Conservation (phyloP, 768 basidiomycete genomes). For the Leccinum ochraceum region DNA sequence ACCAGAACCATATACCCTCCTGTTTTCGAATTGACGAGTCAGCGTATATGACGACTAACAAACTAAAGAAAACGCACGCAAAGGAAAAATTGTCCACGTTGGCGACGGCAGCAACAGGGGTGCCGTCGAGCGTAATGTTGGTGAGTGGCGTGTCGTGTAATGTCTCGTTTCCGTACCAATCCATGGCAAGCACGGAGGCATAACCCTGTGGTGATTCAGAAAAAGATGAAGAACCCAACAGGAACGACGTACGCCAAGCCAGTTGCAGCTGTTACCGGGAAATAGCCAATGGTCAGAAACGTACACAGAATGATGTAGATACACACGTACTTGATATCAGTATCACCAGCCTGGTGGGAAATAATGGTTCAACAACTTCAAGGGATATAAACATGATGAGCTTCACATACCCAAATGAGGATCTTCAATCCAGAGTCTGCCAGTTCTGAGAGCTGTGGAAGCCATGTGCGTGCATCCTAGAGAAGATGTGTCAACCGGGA, state of each 20-base stretch:
- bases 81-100: slow-evolving; percentile 70
- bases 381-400: neutral
- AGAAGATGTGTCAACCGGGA: neutral
- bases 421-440: slow-evolving; percentile 39
- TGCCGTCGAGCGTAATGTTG: slow-evolving; percentile 59
- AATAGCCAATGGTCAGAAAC: slow-evolving; percentile 6
- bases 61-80: slow-evolving; percentile 46
- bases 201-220: slow-evolving; percentile 26
- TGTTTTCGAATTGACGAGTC: slow-evolving; percentile 18
- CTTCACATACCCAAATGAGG: slow-evolving; percentile 39
- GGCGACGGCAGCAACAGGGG: slow-evolving; percentile 56
- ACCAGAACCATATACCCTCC: slow-evolving; percentile 57
- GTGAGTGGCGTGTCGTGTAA: slow-evolving; percentile 42
- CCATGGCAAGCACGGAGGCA: slow-evolving; percentile 44
- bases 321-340: slow-evolving; percentile 28
- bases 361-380: neutral
- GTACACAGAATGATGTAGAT: neutral
- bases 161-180: slow-evolving; percentile 45
- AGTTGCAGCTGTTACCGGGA: slow-evolving; percentile 17
- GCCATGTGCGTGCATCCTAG: slow-evolving; percentile 38
- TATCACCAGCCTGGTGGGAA: slow-evolving; percentile 27
- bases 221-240: neutral
- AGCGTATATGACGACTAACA: neutral
- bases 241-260: slow-evolving; percentile 36
- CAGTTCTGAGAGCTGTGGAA: slow-evolving; percentile 39